Evolutionary conservation across 306 rosid species (phyloP), one percentile per base, ranked within the genome.

Genomic region (Gastrolobium bilobum): DNA sequence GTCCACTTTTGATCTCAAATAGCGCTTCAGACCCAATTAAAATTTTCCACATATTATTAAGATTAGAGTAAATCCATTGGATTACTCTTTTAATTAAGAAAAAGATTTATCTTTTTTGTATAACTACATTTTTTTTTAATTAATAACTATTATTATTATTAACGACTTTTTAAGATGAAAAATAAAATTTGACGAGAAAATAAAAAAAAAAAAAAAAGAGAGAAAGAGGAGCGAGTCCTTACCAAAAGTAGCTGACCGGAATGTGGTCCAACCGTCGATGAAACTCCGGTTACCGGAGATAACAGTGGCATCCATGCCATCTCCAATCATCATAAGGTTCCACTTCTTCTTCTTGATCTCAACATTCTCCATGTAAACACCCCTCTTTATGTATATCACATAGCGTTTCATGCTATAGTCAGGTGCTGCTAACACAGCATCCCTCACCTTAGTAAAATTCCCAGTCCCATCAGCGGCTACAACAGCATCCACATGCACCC

Each of bases 321-420:
- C 99, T 10, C 99, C 99, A 29, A 91, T 70, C 86, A 95, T 87
- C 96, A 95, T 88, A 5, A 95, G 81, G 52, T 93, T 93, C 98
- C 98, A 93, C 33, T 90, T 93, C 83, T 95, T 95, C 94, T 91
- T 95, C 87, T 95, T 95, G 53, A 95, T 91, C 90, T 95, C 99
- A 57, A 95, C 96, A 7, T 90, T 84, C 84, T 95, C 99, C 2
- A 47, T 4, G 38, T 95, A 95, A 1, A 90, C 75, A 43, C 98
- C 99, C 65, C 0, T 91, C 83, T 91, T 95, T 2, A 95, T 46
- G 66, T 90, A 79, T 44, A 95, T 90, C 30, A 95, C 97, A 76
- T 34, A 86, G 0, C 99, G 90, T 4, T 53, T 68, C 90, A 87
- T 69, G 88, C 93, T 92, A 34, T 82, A 75, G 5, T 91, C 87